phyloP scores from a whole-genome alignment of 2,329 filamentous ascomycete genomes.

The Colletotrichum tanaceti region DNA sequence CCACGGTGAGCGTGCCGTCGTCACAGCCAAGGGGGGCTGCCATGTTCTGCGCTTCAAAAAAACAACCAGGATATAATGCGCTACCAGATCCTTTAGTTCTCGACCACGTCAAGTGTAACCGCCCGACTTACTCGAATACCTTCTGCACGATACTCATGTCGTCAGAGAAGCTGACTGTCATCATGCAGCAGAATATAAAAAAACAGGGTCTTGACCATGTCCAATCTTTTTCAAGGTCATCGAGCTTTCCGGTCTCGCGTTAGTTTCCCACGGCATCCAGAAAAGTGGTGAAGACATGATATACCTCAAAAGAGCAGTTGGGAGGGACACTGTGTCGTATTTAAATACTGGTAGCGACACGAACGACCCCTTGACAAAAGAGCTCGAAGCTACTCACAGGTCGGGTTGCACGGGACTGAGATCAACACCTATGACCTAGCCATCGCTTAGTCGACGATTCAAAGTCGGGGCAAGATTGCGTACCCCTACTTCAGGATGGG shows the following conservation, averaged over 20 bases:
- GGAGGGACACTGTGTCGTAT: conserved; percentile 53
- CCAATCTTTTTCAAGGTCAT: conserved; percentile 56
- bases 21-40: conserved; percentile 46
- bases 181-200: conserved; percentile 52
- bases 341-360: not conserved
- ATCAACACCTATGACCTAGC: conserved; percentile 52
- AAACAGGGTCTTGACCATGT: conserved; percentile 53
- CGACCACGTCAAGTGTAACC: not conserved
- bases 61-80: conserved; percentile 50
- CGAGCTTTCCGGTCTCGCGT: conserved; percentile 44
- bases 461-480: not conserved
- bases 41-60: conserved; percentile 48
- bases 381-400: conserved; percentile 43
- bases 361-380: not conserved
- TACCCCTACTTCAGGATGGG: conserved; percentile 47
- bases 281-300: not conserved
- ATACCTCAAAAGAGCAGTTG: conserved; percentile 61
- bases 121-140: not conserved
- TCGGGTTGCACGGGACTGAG: conserved; percentile 55
- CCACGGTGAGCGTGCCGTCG: conserved; percentile 47
- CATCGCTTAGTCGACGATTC: not conserved
- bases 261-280: not conserved
- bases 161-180: conserved; percentile 46
- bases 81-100: conserved; percentile 42
- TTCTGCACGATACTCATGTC: conserved; percentile 17